Evolutionary conservation across 2,329 filamentous ascomycete genomes (phyloP).

Genomic region (Chaetomiaceae sp.): DNA sequence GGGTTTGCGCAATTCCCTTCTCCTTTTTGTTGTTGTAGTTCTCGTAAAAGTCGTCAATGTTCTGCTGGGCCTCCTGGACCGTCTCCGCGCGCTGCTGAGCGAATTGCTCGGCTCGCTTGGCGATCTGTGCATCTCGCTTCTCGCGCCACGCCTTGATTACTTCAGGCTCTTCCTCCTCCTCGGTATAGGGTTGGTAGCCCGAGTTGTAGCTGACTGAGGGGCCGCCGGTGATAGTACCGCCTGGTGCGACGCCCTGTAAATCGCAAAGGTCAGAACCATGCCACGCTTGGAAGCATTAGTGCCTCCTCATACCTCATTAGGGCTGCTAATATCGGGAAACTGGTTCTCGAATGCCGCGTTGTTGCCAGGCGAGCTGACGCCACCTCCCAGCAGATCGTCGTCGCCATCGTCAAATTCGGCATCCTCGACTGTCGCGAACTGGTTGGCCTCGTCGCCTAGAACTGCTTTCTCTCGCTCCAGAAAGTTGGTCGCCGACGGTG

Average conservation of each 20-base stretch:
- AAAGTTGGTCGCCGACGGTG: conserved; percentile 72
- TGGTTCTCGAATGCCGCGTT: conserved; percentile 71
- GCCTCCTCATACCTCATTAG: conserved; percentile 58
- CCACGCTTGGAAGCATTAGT: background rate
- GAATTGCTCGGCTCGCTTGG: conserved; percentile 81
- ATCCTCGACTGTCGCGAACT: conserved; percentile 78
- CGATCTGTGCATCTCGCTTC: conserved; percentile 75
- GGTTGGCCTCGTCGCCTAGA: conserved; percentile 87
- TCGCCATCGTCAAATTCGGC: conserved; percentile 62
- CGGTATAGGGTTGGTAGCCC: conserved; percentile 52
- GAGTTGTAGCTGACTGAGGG: conserved; percentile 60
- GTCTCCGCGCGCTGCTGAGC: conserved; percentile 78
- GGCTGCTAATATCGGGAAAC: conserved; percentile 71
- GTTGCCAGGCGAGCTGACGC: conserved; percentile 42
- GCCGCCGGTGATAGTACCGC: conserved; percentile 78
- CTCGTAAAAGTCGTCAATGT: conserved; percentile 98
- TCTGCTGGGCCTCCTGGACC: conserved; percentile 81
- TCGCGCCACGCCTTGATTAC: conserved; percentile 91
- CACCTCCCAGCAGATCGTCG: conserved; percentile 69
- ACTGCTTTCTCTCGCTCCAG: conserved; percentile 84
- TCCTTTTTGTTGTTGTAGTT: conserved; percentile 99
- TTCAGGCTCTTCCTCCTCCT: conserved; percentile 78
- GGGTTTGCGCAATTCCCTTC: conserved; percentile 82
- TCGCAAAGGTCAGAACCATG: conserved; percentile 11
- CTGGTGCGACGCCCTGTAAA: conserved; percentile 63